These are phyloP conservation scores for Malassezia cuniculi DNA, from an alignment of 1,284 basidiomycete species.

Conservation along the genomic window DNA sequence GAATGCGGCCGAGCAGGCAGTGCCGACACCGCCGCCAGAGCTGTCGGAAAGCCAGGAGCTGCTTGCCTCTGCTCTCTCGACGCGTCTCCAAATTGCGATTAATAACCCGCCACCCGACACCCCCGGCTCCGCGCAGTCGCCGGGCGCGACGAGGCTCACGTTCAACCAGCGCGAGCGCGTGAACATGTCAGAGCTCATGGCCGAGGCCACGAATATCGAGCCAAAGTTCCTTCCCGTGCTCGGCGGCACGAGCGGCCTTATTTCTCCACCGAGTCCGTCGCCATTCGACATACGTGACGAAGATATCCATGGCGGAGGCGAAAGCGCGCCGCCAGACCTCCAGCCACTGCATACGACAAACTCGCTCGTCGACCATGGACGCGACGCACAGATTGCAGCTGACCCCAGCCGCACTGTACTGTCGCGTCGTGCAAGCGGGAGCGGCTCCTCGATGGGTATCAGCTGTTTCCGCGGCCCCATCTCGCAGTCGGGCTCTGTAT, in stretches of 20 bases:
- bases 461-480: neutral
- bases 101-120: slow-evolving; percentile 9
- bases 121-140: slow-evolving; percentile 15
- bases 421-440: slow-evolving; percentile 1
- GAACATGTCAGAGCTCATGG: slow-evolving; percentile 37
- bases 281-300: slow-evolving; percentile 15
- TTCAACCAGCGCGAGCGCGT: slow-evolving; percentile 19
- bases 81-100: slow-evolving; percentile 21
- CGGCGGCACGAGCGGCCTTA: slow-evolving; percentile 13
- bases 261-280: too few relatives aligned
- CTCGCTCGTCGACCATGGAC: slow-evolving; percentile 7
- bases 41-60: slow-evolving; percentile 23
- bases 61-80: slow-evolving; percentile 24
- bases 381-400: neutral
- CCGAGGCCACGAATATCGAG: slow-evolving; percentile 22
- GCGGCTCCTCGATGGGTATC: neutral
- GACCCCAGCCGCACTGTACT: neutral
- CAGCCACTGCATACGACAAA: slow-evolving; percentile 15
- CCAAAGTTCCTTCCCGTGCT: slow-evolving; percentile 16
- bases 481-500: too few relatives aligned
- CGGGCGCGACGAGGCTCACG: slow-evolving; percentile 11
- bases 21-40: too few relatives aligned
- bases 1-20: slow-evolving; percentile 17
- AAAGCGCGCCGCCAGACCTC: slow-evolving; percentile 20
- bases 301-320: slow-evolving; percentile 10